Base-by-base conservation (phyloP, 352 stramenopile species). In the Phytophthora macrochlamydospora region DNA sequence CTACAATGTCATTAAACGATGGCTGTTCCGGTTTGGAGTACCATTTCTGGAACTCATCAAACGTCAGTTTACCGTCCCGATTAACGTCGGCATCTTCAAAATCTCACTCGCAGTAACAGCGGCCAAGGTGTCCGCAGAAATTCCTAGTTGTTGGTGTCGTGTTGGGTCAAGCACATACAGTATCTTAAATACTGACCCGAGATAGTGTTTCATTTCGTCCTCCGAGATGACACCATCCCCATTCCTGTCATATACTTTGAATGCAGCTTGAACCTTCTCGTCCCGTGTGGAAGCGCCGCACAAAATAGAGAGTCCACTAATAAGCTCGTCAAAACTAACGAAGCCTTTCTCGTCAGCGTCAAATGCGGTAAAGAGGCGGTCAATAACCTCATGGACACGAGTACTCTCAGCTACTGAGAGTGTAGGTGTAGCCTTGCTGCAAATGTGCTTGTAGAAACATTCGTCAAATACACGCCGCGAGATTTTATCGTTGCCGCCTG, bases 11-110 rank as follows among this genome's bases (percentile, higher is more conserved):
- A 49, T 89, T 91, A 56, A 92, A 92, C 12, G 81, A 84, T 7
- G 75, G 61, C 52, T 91, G 81, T 54, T 92, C 72, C 11, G 81
- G 80, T 33, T 88, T 76, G 2, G 72, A 75, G 40, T 94, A 96
- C 90, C 89, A 97, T 30, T 78, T 78, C 33, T 91, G 79, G 58
- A 97, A 97, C 60, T 97, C 90, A 1, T 92, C 79, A 53, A 95
- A 88, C 24, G 62, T 93, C 24, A 97, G 62, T n/a, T 88, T 90
- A 3, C 88, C 89, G 69, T 96, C 88, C 24, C 82, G 67, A 61
- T 98, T 91, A 6, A 91, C 55, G 49, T 98, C 91, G 2, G 90
- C 96, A 11, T 94, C 78, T 1, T 89, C 65, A 64, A 98, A 63
- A 94, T 93, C 44, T 96, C 73, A 1, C 73, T 69, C 5, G 87